Base-by-base conservation (phyloP, 495 filamentous ascomycete genomes). In the Trichoderma erinaceum region DNA sequence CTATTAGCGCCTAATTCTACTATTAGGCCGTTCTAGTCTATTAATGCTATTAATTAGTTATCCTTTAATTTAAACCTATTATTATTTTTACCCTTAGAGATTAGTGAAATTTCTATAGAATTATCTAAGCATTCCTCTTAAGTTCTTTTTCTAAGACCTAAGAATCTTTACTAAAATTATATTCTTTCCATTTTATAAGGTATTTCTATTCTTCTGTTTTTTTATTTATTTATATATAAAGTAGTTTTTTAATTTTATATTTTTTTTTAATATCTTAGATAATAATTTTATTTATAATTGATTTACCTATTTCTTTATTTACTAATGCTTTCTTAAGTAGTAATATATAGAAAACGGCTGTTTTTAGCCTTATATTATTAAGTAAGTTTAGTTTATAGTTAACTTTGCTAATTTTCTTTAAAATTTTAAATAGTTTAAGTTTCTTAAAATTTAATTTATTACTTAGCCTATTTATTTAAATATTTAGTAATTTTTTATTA, bases 381-480 rank as follows among this genome's bases (percentile, higher is more conserved):
- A 50, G 65, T 70, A 71, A 35, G 64, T 23, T 58, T 12, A 71
- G 35, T 68, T 66, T 27, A 35, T 71, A 71, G 23, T 71, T 71
- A 41, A 65, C 38, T 32, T 65, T 25, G 1, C 32, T 64, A 38
- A 67, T 67, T 29, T 50, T 63, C 63, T 41, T 4, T 52, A 67
- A 58, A 48, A 71, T 63, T 67, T 74, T 69, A 63, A 76, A 70
- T 70, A 43, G 68, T 72, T 71, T 67, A 67, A 78, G 13, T 63
- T 73, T 68, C 48, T 71, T 73, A 67, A 75, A 68, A 25, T 78
- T 65, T 27, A 79, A 66, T 69, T 79, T 78, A 23, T 73, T 65
- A 35, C 68, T 78, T 70, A 58, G 64, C 73, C 70, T 41, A 67
- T 75, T 75, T 4, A 67, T 76, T 70, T 75, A 75, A 50, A 79